Conservation (phyloP, 371 early-diverging fungal genomes). For the Funneliformis caledonium region DNA sequence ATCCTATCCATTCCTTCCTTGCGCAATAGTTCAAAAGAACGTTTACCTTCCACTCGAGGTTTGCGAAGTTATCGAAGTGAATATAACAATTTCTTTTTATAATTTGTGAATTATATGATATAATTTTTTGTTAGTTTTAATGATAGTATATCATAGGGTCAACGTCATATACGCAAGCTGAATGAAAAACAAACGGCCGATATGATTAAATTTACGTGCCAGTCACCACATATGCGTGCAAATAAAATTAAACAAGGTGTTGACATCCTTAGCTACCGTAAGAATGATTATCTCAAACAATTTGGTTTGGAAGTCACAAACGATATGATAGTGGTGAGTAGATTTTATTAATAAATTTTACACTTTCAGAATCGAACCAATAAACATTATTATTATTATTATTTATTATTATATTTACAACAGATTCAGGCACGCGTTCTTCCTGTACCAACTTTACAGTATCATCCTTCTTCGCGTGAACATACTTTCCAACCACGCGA, state of each 20-base stretch:
- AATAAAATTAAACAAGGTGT: conserved; percentile 63
- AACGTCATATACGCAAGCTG: conserved; percentile 76
- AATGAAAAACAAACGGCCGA: conserved; percentile 87
- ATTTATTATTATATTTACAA: not conserved
- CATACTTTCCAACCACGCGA: conserved; percentile 70
- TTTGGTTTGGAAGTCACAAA: conserved; percentile 73
- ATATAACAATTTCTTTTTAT: not conserved
- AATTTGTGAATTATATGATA: not conserved
- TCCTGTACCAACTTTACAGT: conserved; percentile 76
- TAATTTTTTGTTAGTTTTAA: not conserved
- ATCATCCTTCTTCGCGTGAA: conserved; percentile 63
- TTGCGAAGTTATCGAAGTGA: conserved; percentile 69
- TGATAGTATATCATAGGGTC: conserved; percentile 53
- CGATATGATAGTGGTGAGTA: conserved; percentile 54
- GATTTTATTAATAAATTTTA: conserved; percentile 24
- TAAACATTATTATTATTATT: not conserved
- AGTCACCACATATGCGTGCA: conserved; percentile 71
- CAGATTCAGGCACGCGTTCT: conserved; percentile 73
- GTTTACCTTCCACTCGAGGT: conserved; percentile 87
- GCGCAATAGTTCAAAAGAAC: conserved; percentile 68
- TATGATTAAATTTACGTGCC: conserved; percentile 90
- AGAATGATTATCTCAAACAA: conserved; percentile 59
- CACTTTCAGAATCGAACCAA: too few relatives aligned
- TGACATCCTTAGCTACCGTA: conserved; percentile 53
- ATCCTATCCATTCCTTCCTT: conserved; percentile 81